Base-by-base conservation (phyloP, 208 protist species). In the Trichomonas vaginalis region DNA sequence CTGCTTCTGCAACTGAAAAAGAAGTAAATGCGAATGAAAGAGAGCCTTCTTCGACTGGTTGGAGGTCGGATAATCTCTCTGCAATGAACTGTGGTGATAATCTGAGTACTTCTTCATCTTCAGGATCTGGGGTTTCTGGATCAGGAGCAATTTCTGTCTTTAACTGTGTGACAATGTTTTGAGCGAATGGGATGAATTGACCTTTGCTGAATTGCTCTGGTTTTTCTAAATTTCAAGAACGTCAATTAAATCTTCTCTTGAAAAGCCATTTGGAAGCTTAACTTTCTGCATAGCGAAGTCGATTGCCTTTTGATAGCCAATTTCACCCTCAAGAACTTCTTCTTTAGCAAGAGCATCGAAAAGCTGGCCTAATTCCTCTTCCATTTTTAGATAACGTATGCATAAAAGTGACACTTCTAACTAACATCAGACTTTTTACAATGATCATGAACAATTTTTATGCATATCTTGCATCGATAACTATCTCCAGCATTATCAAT, bases 61-160 rank as follows among this genome's bases (percentile, higher is more conserved):
- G 45, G 27, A 92, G 37, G 37, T 92, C 45, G 9, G 86, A 92
- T 42, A 92, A 21, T 21, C 86, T 9, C 0, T 92, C 27, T 6
- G 86, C 86, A 32, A 92, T 92, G n/a, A 92, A 92, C 21, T 92
- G 23, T 56, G 86, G 86, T 39, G 86, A 51, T n/a, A 92, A 51
- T 92, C 37, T 51, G 8, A 92, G 9, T 9, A 51, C 27, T 10
- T 35, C 23, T 92, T 92, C 86, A n/a, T 92, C 86, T 56, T 92
- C 45, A 51, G 42, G n/a, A 40, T 51, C 86, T 92, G 40, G 86
- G 3, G 3, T 39, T 92, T 92, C 86, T 35, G 40, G 86, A 51
- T 35, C 15, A 21, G 86, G 86, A 92, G n/a, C 12, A 8, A 92
- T 9, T 51, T 92, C 45, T 32, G 48, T 21, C 15, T 51, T 92